phyloP scores from a whole-genome alignment of 768 basidiomycete species.

The Agrocybe pediades region DNA sequence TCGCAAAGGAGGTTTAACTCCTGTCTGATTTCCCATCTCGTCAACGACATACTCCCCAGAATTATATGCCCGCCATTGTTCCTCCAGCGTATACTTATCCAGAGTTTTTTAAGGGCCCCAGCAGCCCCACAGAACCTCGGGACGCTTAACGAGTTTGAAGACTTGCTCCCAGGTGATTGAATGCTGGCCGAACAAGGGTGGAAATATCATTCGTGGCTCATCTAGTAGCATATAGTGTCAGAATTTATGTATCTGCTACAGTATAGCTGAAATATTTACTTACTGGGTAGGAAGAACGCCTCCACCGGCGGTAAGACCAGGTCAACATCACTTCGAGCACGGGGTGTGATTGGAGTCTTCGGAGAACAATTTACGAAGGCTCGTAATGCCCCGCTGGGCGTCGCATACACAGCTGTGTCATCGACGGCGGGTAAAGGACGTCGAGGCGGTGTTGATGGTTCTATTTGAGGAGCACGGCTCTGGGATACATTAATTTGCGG shows the following conservation, averaged over 20 bases:
- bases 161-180: slow-evolving; percentile 24
- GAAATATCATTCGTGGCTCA: slow-evolving; percentile 11
- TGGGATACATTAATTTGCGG: too few species aligned
- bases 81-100: slow-evolving; percentile 17
- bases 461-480: too few species aligned
- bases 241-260: slow-evolving; percentile 18
- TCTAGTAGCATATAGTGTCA: slow-evolving; percentile 9
- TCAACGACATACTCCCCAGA: slow-evolving; percentile 20
- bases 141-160: slow-evolving; percentile 21
- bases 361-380: too few species aligned
- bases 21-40: slow-evolving; percentile 16
- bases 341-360: too few species aligned
- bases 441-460: too few species aligned
- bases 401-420: too few species aligned
- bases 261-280: slow-evolving; percentile 26
- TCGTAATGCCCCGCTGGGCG: too few species aligned
- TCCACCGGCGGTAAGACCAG: too few species aligned
- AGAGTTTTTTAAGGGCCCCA: slow-evolving; percentile 26
- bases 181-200: slow-evolving; percentile 22
- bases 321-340: too few species aligned
- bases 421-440: too few species aligned
- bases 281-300: too few species aligned
- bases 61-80: slow-evolving; percentile 20
- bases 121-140: slow-evolving; percentile 22
- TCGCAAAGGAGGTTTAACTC: slow-evolving; percentile 26